These are phyloP conservation scores for Fusarium succisae DNA, from an alignment of 2,329 filamentous ascomycete species.

Conservation along the genomic window DNA sequence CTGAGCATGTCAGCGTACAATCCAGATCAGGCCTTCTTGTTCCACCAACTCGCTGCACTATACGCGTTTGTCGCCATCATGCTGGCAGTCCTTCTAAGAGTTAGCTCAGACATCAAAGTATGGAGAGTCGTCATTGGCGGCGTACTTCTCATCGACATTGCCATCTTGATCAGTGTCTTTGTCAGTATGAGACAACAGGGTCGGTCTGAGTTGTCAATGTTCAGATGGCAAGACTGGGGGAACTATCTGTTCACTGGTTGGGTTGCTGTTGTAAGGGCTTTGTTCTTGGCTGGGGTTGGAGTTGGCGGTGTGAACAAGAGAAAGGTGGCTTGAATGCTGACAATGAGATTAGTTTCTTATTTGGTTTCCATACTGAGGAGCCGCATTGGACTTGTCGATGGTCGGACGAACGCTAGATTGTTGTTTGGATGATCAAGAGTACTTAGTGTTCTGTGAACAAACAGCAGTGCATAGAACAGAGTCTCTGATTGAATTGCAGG, in stretches of 20 bases:
- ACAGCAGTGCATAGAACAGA: neutral
- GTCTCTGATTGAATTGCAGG: neutral
- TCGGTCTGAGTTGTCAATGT: neutral
- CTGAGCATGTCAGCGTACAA: slow-evolving; percentile 18
- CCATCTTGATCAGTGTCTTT: slow-evolving; percentile 26
- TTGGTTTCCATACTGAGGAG: accelerated
- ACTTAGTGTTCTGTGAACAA: neutral
- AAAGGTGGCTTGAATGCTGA: slow-evolving; percentile 5
- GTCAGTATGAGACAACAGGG: slow-evolving; percentile 32
- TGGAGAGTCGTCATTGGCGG: slow-evolving; percentile 30
- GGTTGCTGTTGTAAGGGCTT: slow-evolving; percentile 20
- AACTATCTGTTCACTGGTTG: slow-evolving; percentile 25
- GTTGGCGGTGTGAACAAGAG: slow-evolving; percentile 6
- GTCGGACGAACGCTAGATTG: neutral
- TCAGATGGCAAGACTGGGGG: slow-evolving; percentile 33
- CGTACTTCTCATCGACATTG: slow-evolving; percentile 32
- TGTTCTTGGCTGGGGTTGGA: slow-evolving; percentile 35
- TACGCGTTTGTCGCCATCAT: slow-evolving; percentile 31
- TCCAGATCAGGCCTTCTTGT: slow-evolving; percentile 35
- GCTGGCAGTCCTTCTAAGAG: slow-evolving; percentile 12
- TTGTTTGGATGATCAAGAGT: neutral
- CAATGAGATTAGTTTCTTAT: neutral
- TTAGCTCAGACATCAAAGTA: slow-evolving; percentile 30
- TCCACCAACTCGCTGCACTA: slow-evolving; percentile 34
- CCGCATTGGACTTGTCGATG: accelerated